These are phyloP conservation scores for Paxillus ammoniavirescens DNA, from an alignment of 768 basidiomycete genomes.

Conservation along the genomic window DNA sequence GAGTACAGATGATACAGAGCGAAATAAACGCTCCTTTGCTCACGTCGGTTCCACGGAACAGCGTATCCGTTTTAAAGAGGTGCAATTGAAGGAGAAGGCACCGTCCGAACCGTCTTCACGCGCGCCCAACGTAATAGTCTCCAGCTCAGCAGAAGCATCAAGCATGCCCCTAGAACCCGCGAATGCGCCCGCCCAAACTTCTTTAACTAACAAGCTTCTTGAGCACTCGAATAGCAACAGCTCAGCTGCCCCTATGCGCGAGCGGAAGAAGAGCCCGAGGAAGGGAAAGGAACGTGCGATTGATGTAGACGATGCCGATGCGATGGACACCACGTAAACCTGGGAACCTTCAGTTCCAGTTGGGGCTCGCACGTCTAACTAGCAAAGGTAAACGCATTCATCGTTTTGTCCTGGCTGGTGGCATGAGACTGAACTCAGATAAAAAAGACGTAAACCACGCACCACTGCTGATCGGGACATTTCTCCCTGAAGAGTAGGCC, in stretches of 20 bases:
- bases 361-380: neutral
- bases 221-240: constrained; percentile 5
- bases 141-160: constrained; percentile 13
- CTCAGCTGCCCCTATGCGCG: constrained; percentile 3
- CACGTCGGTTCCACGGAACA: constrained; percentile 64
- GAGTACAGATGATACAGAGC: constrained; percentile 42
- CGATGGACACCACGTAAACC: constrained; percentile 17
- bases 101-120: constrained; percentile 25
- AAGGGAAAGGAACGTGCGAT: constrained; percentile 29
- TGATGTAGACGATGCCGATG: constrained; percentile 14
- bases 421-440: no score
- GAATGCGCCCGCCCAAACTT: neutral
- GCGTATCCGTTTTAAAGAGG: constrained; percentile 72
- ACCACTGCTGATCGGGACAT: no score
- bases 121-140: neutral
- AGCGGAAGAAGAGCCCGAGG: constrained; percentile 13
- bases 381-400: no score
- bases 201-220: neutral
- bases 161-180: constrained; percentile 16
- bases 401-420: no score
- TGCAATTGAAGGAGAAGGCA: constrained; percentile 48
- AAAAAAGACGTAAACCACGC: no score
- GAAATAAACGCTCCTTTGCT: constrained; percentile 47
- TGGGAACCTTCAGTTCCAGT: neutral
- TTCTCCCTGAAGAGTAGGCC: no score